Evolutionary conservation across 345 rosid genomes (phyloP), one percentile per base, ranked within the genome.

Genomic region (Heritiera littoralis): DNA sequence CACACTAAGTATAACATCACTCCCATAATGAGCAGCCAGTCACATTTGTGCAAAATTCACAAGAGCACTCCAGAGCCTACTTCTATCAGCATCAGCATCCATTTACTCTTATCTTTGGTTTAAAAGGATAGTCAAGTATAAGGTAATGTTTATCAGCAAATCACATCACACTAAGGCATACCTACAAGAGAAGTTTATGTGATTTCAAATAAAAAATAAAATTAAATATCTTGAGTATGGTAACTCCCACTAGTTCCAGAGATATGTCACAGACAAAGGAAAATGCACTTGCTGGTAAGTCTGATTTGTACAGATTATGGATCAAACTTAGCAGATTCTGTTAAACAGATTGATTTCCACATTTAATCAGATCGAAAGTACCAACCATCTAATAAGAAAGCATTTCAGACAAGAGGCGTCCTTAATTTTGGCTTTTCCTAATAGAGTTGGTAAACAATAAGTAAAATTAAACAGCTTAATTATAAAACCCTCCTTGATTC

Each of bases 401-500:
- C 63, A 54, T 32, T 52, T 51, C 61, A 72, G 48, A 52, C 45
- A 73, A 73, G 38, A 73, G 64, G n/a, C 14, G 15, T 40, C 32
- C n/a, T 73, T 9, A 0, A 49, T 54, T 73, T 55, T 73, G 48
- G 17, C 48, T 32, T 56, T 55, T 18, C 65, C 60, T n/a, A 38
- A 56, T n/a, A 11, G 35, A 66, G 35, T 10, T 3, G 3, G 8
- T 6, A 55, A 38, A 56, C 65, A 35, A 72, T 5, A 55, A 54
- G 64, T 72, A 55, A 35, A 38, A 40, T n/a, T 11, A 38, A 55
- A 55, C 65, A 73, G 60, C 76, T 73, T 55, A 32, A 55, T 55
- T 5, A 40, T 6, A n/a, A 71, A 55, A 55, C 64, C 65, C 30
- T 55, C 51, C 77, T 73, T 55, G 63, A 55, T 55, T 73, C 77